Percentiles rank a stretch among this genome's conserved stretches.
Evolutionary conservation across 352 stramenopile species (phyloP).

Genomic region (Paralagenidium karlingii): DNA sequence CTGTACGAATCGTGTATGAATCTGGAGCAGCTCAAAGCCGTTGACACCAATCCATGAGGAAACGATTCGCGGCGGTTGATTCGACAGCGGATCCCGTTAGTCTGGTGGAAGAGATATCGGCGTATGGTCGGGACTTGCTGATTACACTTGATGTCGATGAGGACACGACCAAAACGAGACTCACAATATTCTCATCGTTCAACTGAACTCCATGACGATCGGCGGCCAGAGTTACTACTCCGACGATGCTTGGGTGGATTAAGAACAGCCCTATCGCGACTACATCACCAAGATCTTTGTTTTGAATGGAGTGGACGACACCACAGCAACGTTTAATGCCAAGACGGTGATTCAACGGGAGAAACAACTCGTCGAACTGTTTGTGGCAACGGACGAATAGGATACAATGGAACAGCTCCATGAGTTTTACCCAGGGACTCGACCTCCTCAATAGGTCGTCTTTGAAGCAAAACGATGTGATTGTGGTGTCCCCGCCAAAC

Average conservation of each 20-base stretch:
- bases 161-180: slow-evolving; percentile 79
- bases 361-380: slow-evolving; percentile 56
- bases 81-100: slow-evolving; percentile 30
- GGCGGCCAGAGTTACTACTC: slow-evolving; percentile 89
- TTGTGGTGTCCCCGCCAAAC: slow-evolving; percentile 33
- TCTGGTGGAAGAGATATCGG: slow-evolving; percentile 35
- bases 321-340: slow-evolving; percentile 14
- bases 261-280: slow-evolving; percentile 56
- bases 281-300: slow-evolving; percentile 70
- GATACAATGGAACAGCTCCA: slow-evolving; percentile 39
- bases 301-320: slow-evolving; percentile 27
- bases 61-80: slow-evolving; percentile 15
- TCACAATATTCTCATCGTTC: slow-evolving; percentile 72
- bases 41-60: slow-evolving; percentile 16
- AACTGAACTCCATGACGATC: slow-evolving; percentile 75
- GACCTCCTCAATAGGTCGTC: too few species aligned
- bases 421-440: slow-evolving; percentile 31
- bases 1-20: slow-evolving; percentile 57
- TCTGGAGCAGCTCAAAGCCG: slow-evolving; percentile 27
- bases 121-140: slow-evolving; percentile 57
- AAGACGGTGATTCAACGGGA: slow-evolving; percentile 80
- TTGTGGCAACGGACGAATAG: slow-evolving; percentile 78
- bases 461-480: too few species aligned
- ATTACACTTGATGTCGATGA: slow-evolving; percentile 57
- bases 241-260: slow-evolving; percentile 69